A percentile compares a stretch with the other conserved stretches of the same genome.
These are phyloP conservation scores for Tilletia horrida DNA, from an alignment of 1,284 basidiomycete species.

Conservation along the genomic window DNA sequence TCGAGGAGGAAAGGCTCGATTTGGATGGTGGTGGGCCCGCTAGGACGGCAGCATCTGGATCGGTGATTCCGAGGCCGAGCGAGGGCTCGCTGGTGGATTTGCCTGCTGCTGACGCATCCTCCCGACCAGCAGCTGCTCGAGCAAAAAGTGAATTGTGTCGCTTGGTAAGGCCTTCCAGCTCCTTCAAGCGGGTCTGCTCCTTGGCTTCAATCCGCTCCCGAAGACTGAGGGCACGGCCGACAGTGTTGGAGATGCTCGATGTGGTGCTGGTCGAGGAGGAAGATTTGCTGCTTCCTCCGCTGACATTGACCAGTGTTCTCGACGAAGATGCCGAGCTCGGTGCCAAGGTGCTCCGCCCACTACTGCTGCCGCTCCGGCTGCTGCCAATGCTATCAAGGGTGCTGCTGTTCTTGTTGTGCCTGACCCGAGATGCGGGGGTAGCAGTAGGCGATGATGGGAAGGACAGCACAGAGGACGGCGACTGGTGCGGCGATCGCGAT, in stretches of 20 bases:
- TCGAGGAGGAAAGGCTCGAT: neutral
- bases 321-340: neutral
- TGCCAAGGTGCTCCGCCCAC: neutral
- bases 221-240: neutral
- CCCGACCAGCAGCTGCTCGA: neutral
- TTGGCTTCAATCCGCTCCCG: conserved; percentile 15
- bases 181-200: conserved; percentile 11
- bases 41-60: conserved; percentile 2
- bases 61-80: neutral
- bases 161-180: neutral
- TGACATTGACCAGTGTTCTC: neutral
- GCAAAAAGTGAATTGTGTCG: conserved; percentile 5
- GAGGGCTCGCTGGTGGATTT: neutral
- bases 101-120: no score
- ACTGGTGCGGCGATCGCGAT: neutral
- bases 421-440: neutral
- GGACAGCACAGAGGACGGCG: neutral
- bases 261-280: neutral
- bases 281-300: neutral
- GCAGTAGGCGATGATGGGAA: neutral
- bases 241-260: neutral
- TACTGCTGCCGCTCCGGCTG: neutral
- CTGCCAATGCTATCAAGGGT: neutral
- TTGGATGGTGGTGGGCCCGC: neutral
- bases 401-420: neutral